These are phyloP conservation scores for Blastocrithidia nonstop DNA, from an alignment of 208 protist genomes.

Conservation along the genomic window DNA sequence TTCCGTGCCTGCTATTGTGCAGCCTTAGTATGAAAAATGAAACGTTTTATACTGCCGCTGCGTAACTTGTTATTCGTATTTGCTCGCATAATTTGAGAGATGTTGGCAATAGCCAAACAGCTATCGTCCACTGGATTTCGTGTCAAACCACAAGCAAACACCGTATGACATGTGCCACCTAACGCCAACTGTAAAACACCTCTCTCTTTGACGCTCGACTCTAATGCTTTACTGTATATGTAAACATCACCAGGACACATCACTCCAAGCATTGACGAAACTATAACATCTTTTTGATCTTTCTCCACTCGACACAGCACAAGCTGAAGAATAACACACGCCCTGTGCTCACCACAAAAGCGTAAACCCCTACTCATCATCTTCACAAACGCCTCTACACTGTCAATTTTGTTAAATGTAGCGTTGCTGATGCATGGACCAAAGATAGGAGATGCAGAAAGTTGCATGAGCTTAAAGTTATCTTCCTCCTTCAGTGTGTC, in stretches of 20 bases:
- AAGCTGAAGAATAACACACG: conserved; percentile 24
- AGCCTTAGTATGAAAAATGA: conserved; percentile 9
- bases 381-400: conserved; percentile 10
- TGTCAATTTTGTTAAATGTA: conserved; percentile 11
- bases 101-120: conserved; percentile 11
- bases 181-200: conserved; percentile 14
- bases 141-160: conserved; percentile 12
- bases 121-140: conserved; percentile 14
- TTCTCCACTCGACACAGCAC: conserved; percentile 11
- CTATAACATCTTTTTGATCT: conserved; percentile 13
- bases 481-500: conserved; percentile 18
- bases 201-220: conserved; percentile 7
- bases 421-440: conserved; percentile 14
- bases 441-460: conserved; percentile 14
- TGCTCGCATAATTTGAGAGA: conserved; percentile 8
- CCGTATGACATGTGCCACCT: conserved; percentile 17
- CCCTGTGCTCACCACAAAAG: conserved; percentile 16
- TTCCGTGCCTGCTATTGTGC: conserved; percentile 8
- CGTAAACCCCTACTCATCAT: conserved; percentile 14
- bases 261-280: conserved; percentile 12
- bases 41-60: conserved; percentile 15
- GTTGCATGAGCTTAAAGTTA: conserved; percentile 8
- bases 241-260: conserved; percentile 15
- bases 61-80: conserved; percentile 10
- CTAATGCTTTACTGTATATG: conserved; percentile 11